Evolutionary conservation across 768 basidiomycete species (phyloP), one percentile per base, ranked within the genome.

Genomic region (Auricularia sp.): DNA sequence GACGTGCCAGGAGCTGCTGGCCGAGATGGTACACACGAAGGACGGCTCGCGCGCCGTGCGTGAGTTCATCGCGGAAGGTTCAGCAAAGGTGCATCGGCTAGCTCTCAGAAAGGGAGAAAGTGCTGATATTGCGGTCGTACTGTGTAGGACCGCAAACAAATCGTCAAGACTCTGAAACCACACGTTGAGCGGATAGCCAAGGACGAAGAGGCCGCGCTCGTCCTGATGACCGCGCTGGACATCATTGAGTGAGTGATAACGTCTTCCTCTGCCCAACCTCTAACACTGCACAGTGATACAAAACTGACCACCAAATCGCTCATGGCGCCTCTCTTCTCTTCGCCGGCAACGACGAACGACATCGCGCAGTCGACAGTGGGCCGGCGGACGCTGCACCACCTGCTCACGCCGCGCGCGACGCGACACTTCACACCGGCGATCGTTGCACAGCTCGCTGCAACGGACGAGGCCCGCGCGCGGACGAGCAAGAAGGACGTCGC

Each of bases 21-120:
- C 93, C 0, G 94, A 97, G 71, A 90, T 96, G 82, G 91, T 94
- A 0, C 94, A 98, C 70, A 98, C 94, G 16, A 92, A 85, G 71
- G 91, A 96, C 69, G 94, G 94, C 21, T 91, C 91, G 65, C 85
- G 90, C 23, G 86, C 83, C 34, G 93, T 90, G 3, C 85, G 94
- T 53, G 87, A 93, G 67, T 90, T 97, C 73, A 80, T 96, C 43
- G 91, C 87, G 0, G 80, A 82, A 54, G 92, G 92, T 3, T 84
- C 82, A 12, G 92, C 94, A 3, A 98, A 97, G 78, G 90, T 87
- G 29, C 29, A 29, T 29, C 29, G 29, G 29, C 29, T 29, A 29
- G 29, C 29, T 29, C 29, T 29, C 1, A 29, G 29, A 29, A 29
- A 29, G 29, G 29, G 29, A 29, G 29, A 29, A 2, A 2, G 29